Evolutionary conservation across 345 rosid genomes (phyloP).

Genomic region (Anastatica hierochuntica): DNA sequence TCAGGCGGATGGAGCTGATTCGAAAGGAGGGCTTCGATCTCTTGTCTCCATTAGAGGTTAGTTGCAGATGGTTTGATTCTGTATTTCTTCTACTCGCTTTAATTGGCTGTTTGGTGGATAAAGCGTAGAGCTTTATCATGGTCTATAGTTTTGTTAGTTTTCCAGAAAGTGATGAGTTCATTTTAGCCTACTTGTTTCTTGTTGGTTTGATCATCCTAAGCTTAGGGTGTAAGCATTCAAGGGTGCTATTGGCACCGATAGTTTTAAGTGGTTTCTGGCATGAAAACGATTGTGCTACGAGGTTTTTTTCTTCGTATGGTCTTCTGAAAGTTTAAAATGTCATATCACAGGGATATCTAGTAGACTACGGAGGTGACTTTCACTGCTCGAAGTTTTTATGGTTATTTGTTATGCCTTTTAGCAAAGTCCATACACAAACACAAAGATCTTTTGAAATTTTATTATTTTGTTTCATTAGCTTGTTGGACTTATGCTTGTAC

Average conservation of each 20-base stretch:
- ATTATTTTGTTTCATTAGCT: background rate
- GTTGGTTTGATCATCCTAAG: background rate
- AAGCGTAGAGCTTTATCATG: background rate
- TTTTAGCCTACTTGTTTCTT: background rate
- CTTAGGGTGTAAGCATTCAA: background rate
- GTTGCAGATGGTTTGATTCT: slow-evolving; percentile 9
- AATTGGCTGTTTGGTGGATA: background rate
- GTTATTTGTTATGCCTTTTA: background rate
- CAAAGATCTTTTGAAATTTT: background rate
- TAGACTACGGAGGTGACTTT: slow-evolving; percentile 1
- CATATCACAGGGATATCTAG: background rate
- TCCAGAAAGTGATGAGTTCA: too few species aligned
- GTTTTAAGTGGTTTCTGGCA: too few species aligned
- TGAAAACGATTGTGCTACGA: background rate
- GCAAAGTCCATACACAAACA: background rate
- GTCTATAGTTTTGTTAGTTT: too few species aligned
- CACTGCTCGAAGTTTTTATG: background rate
- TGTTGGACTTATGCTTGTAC: background rate
- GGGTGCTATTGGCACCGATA: background rate
- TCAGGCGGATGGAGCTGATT: slow-evolving; percentile 36
- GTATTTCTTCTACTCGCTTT: background rate
- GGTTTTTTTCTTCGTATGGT: background rate
- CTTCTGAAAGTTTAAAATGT: background rate
- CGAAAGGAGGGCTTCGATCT: slow-evolving; percentile 44
- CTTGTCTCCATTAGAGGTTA: slow-evolving; percentile 43